phyloP scores from a whole-genome alignment of 768 basidiomycete genomes.

The Pleurotus platypus region DNA sequence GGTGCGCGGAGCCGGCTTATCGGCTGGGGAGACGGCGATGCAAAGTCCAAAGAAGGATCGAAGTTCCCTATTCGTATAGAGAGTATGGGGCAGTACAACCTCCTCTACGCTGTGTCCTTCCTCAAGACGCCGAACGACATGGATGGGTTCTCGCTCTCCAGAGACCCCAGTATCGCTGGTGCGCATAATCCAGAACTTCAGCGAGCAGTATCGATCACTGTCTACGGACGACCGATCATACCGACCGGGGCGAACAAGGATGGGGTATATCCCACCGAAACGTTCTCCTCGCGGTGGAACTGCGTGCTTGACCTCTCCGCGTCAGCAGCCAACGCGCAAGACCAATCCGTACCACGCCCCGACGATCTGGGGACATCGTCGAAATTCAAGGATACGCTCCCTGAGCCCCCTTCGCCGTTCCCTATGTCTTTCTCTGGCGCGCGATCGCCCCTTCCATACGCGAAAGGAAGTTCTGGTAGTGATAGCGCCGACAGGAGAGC shows the following conservation, averaged over 20 bases:
- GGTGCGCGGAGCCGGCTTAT: constrained; percentile 47
- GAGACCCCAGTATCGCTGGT: constrained; percentile 18
- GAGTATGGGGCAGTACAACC: constrained; percentile 78
- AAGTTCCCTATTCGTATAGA: constrained; percentile 74
- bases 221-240: constrained; percentile 69
- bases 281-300: constrained; percentile 88
- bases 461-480: not conserved
- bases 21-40: constrained; percentile 54
- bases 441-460: not conserved
- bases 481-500: not conserved
- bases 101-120: constrained; percentile 88
- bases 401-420: constrained; percentile 80
- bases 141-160: constrained; percentile 33
- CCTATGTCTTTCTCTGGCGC: constrained; percentile 37
- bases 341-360: constrained; percentile 6
- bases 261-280: constrained; percentile 56
- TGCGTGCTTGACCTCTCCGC: constrained; percentile 77
- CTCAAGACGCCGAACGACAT: constrained; percentile 62
- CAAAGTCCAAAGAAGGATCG: constrained; percentile 25
- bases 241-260: constrained; percentile 12
- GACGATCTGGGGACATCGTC: not conserved
- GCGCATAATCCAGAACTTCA: constrained; percentile 47
- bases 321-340: not conserved
- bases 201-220: constrained; percentile 75
- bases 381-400: constrained; percentile 41